phyloP scores from a whole-genome alignment of 306 rosid genomes.

The Neltuma alba region DNA sequence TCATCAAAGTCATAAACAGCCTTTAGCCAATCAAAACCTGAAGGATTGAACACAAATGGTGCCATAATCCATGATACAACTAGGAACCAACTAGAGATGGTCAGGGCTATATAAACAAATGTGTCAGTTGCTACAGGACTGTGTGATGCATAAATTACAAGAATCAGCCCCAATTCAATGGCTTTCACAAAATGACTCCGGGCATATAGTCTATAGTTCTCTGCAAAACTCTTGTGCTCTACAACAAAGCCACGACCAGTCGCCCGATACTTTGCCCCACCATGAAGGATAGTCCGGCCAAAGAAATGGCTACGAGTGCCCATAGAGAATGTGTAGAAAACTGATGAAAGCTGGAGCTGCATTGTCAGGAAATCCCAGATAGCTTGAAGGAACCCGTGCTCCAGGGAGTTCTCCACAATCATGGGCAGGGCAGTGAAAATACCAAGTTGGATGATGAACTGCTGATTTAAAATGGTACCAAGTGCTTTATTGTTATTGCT shows the following conservation, averaged over 20 bases:
- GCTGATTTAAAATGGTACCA: conserved; percentile 3
- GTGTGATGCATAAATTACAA: background rate
- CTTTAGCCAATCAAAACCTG: background rate
- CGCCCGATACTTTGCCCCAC: conserved; percentile 1
- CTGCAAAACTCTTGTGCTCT: conserved; percentile 1
- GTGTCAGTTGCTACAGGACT: background rate
- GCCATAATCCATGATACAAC: conserved; percentile 4
- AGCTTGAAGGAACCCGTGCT: conserved; percentile 1
- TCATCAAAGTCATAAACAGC: background rate
- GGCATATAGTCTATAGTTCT: background rate
- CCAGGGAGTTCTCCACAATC: conserved; percentile 4
- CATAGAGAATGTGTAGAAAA: background rate
- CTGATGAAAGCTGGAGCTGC: conserved; percentile 3
- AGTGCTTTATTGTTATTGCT: conserved; percentile 2
- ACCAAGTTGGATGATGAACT: conserved; percentile 1
- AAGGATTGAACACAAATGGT: background rate
- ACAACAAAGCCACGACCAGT: conserved; percentile 3
- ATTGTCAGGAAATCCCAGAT: background rate
- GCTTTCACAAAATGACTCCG: background rate
- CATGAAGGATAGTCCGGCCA: conserved; percentile 7
- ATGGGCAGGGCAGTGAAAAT: conserved; percentile 1
- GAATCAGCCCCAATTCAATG: background rate
- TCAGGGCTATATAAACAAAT: conserved; percentile 1
- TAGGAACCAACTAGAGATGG: background rate
- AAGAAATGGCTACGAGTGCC: conserved; percentile 4